phyloP scores from a whole-genome alignment of 768 basidiomycete genomes.

The Auricularia sp. region DNA sequence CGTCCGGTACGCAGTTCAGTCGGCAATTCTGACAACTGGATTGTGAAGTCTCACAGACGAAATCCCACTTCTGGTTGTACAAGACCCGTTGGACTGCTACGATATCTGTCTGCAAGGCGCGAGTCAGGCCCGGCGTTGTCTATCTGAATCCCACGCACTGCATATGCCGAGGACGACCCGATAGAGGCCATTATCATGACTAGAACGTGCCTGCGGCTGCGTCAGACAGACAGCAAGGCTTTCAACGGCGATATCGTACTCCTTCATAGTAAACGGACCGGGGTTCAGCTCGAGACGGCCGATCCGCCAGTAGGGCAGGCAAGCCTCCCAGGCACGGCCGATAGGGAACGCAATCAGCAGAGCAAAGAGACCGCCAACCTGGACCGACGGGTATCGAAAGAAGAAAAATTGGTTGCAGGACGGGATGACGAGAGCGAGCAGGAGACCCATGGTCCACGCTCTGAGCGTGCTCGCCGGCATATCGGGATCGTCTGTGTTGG shows the following conservation, averaged over 20 bases:
- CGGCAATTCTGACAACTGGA: not conserved
- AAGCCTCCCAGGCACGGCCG: slow-evolving; percentile 41
- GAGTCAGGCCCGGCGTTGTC: not conserved
- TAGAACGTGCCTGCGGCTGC: slow-evolving; percentile 11
- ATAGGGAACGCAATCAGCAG: slow-evolving; percentile 61
- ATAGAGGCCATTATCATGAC: slow-evolving; percentile 19
- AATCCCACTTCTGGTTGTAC: slow-evolving; percentile 49
- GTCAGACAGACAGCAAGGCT: not conserved
- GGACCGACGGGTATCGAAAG: slow-evolving; percentile 19
- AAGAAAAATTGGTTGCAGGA: slow-evolving; percentile 11
- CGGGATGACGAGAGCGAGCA: slow-evolving; percentile 4
- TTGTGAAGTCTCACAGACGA: slow-evolving; percentile 20
- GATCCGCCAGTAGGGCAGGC: slow-evolving; percentile 7
- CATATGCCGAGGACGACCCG: slow-evolving; percentile 3
- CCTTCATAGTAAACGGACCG: slow-evolving; percentile 67
- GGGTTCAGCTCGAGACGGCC: slow-evolving; percentile 34
- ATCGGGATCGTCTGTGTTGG: slow-evolving; percentile 36
- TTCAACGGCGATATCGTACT: slow-evolving; percentile 40
- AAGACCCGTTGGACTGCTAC: slow-evolving; percentile 62
- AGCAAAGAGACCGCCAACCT: slow-evolving; percentile 39
- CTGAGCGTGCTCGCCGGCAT: slow-evolving; percentile 17
- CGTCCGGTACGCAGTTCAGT: not conserved
- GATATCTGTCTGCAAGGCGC: slow-evolving; percentile 40
- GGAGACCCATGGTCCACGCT: slow-evolving; percentile 5
- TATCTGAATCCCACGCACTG: not conserved